phyloP scores from a whole-genome alignment of 164 flowering plant genomes.

The Nymphaea thermarum region DNA sequence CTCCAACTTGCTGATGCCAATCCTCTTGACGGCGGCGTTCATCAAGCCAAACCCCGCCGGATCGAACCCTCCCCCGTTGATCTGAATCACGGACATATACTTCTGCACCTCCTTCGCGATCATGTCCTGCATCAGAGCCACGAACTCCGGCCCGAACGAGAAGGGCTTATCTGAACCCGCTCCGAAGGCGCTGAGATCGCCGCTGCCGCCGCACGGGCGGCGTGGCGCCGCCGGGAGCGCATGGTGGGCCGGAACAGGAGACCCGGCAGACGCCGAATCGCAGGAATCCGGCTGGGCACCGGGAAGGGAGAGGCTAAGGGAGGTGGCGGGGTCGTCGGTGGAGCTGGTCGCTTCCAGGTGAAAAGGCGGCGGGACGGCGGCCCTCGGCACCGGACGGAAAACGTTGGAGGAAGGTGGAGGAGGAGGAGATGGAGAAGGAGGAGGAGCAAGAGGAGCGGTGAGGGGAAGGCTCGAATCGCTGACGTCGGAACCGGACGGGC shows the following conservation, averaged over 20 bases:
- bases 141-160: constrained; percentile 44
- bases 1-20: constrained; percentile 52
- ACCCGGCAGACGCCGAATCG: neutral
- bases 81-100: constrained; percentile 57
- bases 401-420: constrained; percentile 10
- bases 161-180: constrained; percentile 14
- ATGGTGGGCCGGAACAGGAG: neutral
- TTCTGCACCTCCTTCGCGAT: constrained; percentile 71
- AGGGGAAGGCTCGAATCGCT: constrained; percentile 45
- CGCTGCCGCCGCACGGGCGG: neutral
- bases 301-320: constrained; percentile 46
- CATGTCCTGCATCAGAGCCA: constrained; percentile 81
- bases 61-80: constrained; percentile 9
- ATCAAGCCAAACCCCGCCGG: constrained; percentile 13
- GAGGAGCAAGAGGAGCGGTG: neutral
- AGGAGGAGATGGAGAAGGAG: neutral
- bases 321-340: constrained; percentile 32
- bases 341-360: constrained; percentile 14
- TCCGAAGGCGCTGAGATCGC: neutral
- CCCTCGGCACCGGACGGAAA: constrained; percentile 30
- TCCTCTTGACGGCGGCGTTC: constrained; percentile 52
- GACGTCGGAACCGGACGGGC: constrained; percentile 60
- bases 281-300: constrained; percentile 15
- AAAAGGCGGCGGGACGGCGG: constrained; percentile 17
- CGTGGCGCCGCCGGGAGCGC: too few relatives aligned